Percentiles rank a stretch among this genome's conserved stretches.
phyloP scores from a whole-genome alignment of 345 rosid species.

The Gynandropsis gynandra region DNA sequence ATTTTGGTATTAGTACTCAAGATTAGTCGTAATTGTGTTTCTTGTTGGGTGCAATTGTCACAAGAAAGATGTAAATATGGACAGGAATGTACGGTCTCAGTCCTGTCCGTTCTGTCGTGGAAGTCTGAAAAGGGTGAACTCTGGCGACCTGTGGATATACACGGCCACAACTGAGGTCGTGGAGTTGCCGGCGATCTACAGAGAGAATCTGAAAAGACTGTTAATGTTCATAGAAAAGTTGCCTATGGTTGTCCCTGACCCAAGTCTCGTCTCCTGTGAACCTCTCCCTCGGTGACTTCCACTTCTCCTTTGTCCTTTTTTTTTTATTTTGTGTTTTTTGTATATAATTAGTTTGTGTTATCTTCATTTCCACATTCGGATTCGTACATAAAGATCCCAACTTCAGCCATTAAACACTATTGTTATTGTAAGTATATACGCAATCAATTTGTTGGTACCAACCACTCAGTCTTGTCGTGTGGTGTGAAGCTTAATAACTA shows the following conservation, averaged over 20 bases:
- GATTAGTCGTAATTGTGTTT: no score
- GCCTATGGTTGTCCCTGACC: conserved; percentile 49
- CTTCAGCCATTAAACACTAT: neutral
- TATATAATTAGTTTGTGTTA: conserved; percentile 1
- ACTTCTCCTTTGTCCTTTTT: neutral
- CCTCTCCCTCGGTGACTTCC: conserved; percentile 31
- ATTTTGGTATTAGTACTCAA: no score
- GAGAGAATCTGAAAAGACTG: conserved; percentile 65
- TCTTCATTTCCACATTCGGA: conserved; percentile 10
- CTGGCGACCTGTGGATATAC: conserved; percentile 77
- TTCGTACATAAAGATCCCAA: conserved; percentile 5
- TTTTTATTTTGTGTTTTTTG: neutral
- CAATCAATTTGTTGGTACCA: no score
- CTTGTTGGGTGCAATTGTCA: neutral
- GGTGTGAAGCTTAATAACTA: no score
- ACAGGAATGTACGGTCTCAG: conserved; percentile 64
- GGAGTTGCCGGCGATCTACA: conserved; percentile 42
- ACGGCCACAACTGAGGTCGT: conserved; percentile 40
- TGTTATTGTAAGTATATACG: no score
- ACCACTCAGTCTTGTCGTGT: no score
- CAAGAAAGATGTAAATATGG: conserved; percentile 3
- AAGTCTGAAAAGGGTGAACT: conserved; percentile 64
- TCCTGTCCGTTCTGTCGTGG: conserved; percentile 93
- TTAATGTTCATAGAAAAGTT: conserved; percentile 53
- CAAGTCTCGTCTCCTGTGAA: conserved; percentile 36